These are phyloP conservation scores for Fusarium subtropicale DNA, from an alignment of 2,329 filamentous ascomycete species.

Conservation along the genomic window DNA sequence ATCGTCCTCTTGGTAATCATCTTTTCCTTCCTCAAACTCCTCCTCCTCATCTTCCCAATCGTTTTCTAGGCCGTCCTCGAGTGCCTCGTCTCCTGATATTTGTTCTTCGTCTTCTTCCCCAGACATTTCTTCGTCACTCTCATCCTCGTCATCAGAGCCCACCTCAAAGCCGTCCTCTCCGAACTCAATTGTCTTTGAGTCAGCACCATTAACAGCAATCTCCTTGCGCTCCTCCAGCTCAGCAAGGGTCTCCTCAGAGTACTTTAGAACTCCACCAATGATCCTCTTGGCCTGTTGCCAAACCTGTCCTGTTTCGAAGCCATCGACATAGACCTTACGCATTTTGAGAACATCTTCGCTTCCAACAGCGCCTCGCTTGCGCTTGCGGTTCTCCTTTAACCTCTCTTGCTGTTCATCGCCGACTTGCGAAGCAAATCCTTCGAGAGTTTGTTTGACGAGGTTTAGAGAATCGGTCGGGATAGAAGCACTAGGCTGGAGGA, in stretches of 20 bases:
- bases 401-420: constrained; percentile 77
- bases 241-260: constrained; percentile 60
- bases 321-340: constrained; percentile 85
- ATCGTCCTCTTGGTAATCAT: constrained; percentile 53
- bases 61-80: constrained; percentile 46
- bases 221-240: constrained; percentile 66
- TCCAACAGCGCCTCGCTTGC: constrained; percentile 72
- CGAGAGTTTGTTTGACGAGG: constrained; percentile 83
- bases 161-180: constrained; percentile 50
- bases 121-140: constrained; percentile 48
- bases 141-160: constrained; percentile 48
- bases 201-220: constrained; percentile 49
- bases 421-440: constrained; percentile 79
- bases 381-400: constrained; percentile 78
- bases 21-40: constrained; percentile 48
- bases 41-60: constrained; percentile 55
- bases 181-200: constrained; percentile 47
- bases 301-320: constrained; percentile 88
- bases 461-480: constrained; percentile 77
- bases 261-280: constrained; percentile 67
- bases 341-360: constrained; percentile 74
- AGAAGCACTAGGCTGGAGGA: constrained; percentile 77
- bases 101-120: constrained; percentile 46
- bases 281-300: constrained; percentile 94
- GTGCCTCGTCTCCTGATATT: constrained; percentile 36